These are phyloP conservation scores for Colletotrichum theobromicola DNA, from an alignment of 2,329 filamentous ascomycete genomes.

Conservation along the genomic window DNA sequence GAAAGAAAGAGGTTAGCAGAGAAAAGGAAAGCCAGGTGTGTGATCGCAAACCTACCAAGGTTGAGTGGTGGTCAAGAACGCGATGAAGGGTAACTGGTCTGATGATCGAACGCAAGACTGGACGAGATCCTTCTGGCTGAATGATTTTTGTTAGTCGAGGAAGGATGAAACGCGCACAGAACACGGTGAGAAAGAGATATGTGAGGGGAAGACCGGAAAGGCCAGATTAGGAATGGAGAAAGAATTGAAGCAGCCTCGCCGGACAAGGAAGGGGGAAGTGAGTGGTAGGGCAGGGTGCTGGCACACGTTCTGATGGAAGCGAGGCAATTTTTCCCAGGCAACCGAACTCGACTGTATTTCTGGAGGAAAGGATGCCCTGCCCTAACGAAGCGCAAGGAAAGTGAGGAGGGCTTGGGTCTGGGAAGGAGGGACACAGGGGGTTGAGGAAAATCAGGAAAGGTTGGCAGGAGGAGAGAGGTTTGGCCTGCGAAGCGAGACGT, in stretches of 20 bases:
- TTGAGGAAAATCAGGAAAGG: neutral
- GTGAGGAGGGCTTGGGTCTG: neutral
- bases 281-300: neutral
- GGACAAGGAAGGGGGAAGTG: neutral
- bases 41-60: neutral
- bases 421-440: neutral
- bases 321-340: fast-evolving
- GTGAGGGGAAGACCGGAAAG: neutral
- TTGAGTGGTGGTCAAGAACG: neutral
- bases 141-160: neutral
- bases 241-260: neutral
- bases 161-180: neutral
- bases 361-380: neutral
- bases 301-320: neutral
- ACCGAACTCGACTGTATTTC: neutral
- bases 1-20: neutral
- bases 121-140: neutral
- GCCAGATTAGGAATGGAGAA: neutral
- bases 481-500: neutral
- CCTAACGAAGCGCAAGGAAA: neutral
- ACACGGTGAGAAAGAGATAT: neutral
- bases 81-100: neutral
- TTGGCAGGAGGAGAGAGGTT: neutral
- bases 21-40: fast-evolving
- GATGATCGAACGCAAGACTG: neutral